Evolutionary conservation across 176 grass and related monocot species (phyloP), one percentile per base, ranked within the genome.

Genomic region (Poa annua): DNA sequence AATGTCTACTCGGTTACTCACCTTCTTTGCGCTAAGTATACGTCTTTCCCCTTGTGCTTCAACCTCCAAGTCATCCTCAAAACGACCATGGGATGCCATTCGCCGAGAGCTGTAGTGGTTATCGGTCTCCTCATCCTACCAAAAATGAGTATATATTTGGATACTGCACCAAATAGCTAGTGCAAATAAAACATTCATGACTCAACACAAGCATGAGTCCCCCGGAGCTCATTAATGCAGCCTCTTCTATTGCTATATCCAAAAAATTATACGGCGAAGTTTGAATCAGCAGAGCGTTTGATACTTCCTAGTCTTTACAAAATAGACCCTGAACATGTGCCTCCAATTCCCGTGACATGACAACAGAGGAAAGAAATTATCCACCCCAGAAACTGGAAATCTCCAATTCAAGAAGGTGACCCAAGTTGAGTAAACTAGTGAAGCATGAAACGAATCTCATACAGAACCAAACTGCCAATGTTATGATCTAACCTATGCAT

Each of bases 61-160:
- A 87, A 88, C 88, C 55, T 97, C 92, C 71, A 92, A 71, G 19
- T 97, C 92, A 73, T 97, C 89, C 35, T 92, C 92, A 70, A 93
- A 98, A 54, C 65, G 85, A 77, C 81, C 91, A 65, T 73, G 92
- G 33, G 81, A 77, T 85, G 90, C 85, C 45, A 66, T 55, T 62
- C 87, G 79, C 50, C 83, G 77, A 57, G 92, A 97, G 83, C 35
- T 88, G 81, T 95, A 98, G 71, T 91, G 86, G 44, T 93, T 87
- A n/a, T 93, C 92, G 2, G 74, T 81, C 53, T 98, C 96, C 74
- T 96, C 96, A 63, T 98, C 93, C 93, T 96, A 85, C 50, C 79
- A 54, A 83, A 86, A 61, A 33, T 25, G 21, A 71, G 16, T 20
- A 79, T 62, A 62, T 12, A 67, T 42, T 56, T 78, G 25, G 24